Evolutionary conservation across 768 basidiomycete species (phyloP).

Genomic region (Pisolithus sp.): DNA sequence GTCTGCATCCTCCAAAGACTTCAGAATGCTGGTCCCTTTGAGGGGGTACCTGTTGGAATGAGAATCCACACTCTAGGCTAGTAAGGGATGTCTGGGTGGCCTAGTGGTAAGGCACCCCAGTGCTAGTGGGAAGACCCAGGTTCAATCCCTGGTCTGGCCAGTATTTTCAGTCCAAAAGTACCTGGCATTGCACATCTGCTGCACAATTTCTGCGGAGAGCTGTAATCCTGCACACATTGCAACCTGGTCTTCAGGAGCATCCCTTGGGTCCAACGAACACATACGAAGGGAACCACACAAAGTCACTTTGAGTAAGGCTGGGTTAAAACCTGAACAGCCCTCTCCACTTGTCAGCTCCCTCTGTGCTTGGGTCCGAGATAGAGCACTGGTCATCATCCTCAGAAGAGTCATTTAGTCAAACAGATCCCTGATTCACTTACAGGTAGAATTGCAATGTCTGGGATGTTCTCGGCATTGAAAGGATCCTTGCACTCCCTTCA

Average conservation of each 20-base stretch:
- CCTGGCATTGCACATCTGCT: constrained; percentile 17
- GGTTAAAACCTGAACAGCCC: constrained; percentile 23
- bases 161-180: too few species aligned
- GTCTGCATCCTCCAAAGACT: background rate
- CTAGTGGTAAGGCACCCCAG: too few species aligned
- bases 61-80: too few species aligned
- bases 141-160: too few species aligned
- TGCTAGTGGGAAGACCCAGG: too few species aligned
- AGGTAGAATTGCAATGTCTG: constrained; percentile 37
- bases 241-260: background rate
- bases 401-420: constrained; percentile 9
- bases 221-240: constrained; percentile 18
- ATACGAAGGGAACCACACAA: constrained; percentile 16
- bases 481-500: constrained; percentile 15
- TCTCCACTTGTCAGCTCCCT: constrained; percentile 2
- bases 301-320: constrained; percentile 18
- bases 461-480: constrained; percentile 18
- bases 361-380: constrained; percentile 7
- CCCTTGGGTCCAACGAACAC: constrained; percentile 11
- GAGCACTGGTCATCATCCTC: constrained; percentile 5
- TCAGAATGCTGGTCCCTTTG: background rate
- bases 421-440: constrained; percentile 4
- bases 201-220: constrained; percentile 9
- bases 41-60: constrained; percentile 19
- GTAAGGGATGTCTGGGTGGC: too few species aligned